Conservation (phyloP, 1,284 basidiomycete species). For the Heterobasidion annosum region DNA sequence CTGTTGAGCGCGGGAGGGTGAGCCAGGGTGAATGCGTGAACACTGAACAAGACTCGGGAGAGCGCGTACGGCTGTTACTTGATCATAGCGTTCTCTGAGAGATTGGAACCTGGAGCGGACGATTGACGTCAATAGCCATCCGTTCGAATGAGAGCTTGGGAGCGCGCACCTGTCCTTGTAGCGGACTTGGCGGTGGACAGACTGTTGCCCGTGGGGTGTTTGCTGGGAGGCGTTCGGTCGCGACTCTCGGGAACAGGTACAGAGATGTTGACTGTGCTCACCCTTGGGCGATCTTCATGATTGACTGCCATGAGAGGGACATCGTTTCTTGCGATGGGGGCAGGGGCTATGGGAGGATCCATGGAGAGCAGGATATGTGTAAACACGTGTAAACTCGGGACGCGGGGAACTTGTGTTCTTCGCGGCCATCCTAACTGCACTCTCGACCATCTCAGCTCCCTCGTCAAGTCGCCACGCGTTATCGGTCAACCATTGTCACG, state of each 20-base stretch:
- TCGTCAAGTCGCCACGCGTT: not conserved
- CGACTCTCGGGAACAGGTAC: not conserved
- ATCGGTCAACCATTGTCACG: not conserved
- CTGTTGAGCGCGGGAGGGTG: not conserved
- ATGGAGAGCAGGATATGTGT: not conserved
- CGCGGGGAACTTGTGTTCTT: not conserved
- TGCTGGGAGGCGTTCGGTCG: not conserved
- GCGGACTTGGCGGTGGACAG: constrained; percentile 1
- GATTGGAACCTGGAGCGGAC: constrained; percentile 11
- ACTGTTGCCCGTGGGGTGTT: not conserved
- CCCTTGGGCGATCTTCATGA: constrained; percentile 9
- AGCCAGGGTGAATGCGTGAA: not conserved
- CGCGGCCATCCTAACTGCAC: not conserved
- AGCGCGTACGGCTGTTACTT: constrained; percentile 3
- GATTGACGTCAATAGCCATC: not conserved
- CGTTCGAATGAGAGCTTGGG: not conserved
- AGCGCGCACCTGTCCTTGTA: constrained; percentile 14
- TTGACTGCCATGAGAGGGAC: constrained; percentile 5
- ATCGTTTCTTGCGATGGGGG: not conserved
- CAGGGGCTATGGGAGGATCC: constrained; percentile 2
- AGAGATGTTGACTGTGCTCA: not conserved
- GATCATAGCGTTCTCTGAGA: constrained; percentile 6
- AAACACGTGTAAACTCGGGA: constrained; percentile 1
- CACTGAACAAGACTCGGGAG: not conserved
- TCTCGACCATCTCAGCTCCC: not conserved